phyloP scores from a whole-genome alignment of 768 basidiomycete species.

The Hysterangium stoloniferum region DNA sequence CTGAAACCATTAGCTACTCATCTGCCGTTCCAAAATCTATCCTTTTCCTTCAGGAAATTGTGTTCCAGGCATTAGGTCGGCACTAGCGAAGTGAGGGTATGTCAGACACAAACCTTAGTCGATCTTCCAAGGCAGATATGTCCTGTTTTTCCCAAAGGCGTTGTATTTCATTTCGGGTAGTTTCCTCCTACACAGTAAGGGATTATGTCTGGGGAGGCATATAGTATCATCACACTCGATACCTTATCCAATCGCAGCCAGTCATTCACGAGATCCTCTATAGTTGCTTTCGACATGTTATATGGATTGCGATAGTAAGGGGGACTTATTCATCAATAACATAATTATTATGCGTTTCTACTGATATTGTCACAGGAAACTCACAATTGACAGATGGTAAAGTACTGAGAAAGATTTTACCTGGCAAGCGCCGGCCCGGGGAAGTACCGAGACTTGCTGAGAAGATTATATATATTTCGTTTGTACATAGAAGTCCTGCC shows the following conservation, averaged over 20 bases:
- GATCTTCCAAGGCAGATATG: constrained; percentile 16
- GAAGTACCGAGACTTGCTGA: too few species aligned
- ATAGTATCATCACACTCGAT: background rate
- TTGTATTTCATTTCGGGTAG: constrained; percentile 21
- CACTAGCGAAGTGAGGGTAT: too few species aligned
- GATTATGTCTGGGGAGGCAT: background rate
- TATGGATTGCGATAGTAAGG: too few species aligned
- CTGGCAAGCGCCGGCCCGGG: too few species aligned
- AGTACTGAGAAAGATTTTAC: too few species aligned
- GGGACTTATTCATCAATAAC: too few species aligned
- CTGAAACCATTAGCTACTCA: constrained; percentile 20
- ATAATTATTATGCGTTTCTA: too few species aligned
- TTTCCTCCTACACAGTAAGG: constrained; percentile 14
- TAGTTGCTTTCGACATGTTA: constrained; percentile 15
- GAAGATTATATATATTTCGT: too few species aligned
- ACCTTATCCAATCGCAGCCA: constrained; percentile 47
- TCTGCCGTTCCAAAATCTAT: constrained; percentile 89
- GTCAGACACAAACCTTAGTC: constrained; percentile 19
- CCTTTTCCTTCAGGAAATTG: constrained; percentile 28
- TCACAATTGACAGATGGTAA: too few species aligned
- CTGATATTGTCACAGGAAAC: too few species aligned
- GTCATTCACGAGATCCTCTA: constrained; percentile 39
- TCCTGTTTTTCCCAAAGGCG: constrained; percentile 13
- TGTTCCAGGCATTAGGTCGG: too few species aligned
- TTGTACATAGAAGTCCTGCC: too few species aligned